phyloP scores from a whole-genome alignment of 2,329 filamentous ascomycete species.

The Thermothelomyces thermophilus region DNA sequence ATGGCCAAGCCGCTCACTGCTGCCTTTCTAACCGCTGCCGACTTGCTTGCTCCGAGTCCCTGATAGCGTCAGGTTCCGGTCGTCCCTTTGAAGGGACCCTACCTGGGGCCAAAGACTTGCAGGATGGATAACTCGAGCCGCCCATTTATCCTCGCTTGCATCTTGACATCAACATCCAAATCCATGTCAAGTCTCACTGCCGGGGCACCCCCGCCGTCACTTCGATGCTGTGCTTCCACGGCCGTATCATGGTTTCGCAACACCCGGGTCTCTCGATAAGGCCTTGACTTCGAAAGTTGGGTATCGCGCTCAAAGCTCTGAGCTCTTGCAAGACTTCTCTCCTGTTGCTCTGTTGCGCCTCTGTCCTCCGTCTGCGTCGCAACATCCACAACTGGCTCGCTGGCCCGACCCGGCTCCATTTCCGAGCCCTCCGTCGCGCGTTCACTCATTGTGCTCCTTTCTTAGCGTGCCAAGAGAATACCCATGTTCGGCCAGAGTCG shows the following conservation, averaged over 20 bases:
- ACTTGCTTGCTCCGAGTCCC: conserved; percentile 4
- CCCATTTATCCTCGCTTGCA: conserved; percentile 23
- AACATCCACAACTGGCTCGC: background rate
- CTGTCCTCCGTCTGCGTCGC: background rate
- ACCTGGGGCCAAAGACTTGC: too few relatives aligned
- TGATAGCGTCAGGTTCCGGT: background rate
- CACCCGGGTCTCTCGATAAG: background rate
- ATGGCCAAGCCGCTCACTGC: background rate
- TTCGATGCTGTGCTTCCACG: background rate
- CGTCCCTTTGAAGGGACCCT: too few relatives aligned
- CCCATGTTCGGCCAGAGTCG: too few relatives aligned
- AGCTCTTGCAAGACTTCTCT: background rate
- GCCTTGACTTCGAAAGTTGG: background rate
- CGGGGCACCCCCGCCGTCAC: conserved; percentile 16
- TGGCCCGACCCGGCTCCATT: background rate
- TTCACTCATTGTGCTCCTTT: background rate
- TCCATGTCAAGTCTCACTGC: conserved; percentile 24
- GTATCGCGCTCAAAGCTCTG: background rate
- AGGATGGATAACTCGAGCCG: conserved; percentile 19
- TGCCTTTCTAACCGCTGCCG: background rate
- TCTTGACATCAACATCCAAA: conserved; percentile 22
- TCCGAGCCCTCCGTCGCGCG: background rate
- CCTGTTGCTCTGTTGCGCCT: background rate
- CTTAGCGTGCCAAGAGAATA: too few relatives aligned
- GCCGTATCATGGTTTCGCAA: background rate